These are phyloP conservation scores for Citrullus colocynthis DNA, from an alignment of 306 rosid species.

Conservation along the genomic window DNA sequence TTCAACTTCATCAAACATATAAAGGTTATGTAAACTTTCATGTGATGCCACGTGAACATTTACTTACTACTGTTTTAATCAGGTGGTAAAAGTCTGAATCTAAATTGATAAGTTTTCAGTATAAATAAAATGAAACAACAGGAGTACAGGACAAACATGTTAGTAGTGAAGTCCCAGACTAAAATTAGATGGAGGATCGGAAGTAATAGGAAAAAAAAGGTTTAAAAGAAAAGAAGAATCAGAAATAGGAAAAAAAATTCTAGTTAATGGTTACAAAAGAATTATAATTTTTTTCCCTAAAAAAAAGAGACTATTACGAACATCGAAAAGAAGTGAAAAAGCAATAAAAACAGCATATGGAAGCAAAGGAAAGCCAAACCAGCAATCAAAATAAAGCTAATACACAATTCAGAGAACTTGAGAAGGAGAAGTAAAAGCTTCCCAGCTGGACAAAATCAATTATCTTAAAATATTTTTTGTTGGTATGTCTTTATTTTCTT, in stretches of 20 bases:
- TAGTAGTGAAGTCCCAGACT: not conserved
- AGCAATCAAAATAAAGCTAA: no score
- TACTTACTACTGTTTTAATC: not conserved
- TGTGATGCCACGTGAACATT: not conserved
- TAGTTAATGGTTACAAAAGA: no score
- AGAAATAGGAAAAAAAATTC: no score
- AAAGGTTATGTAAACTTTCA: not conserved
- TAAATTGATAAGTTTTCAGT: not conserved
- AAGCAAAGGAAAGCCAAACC: no score
- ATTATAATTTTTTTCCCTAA: no score
- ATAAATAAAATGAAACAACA: not conserved
- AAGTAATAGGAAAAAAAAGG: not conserved
- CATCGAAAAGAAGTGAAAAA: no score
- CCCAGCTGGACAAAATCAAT: no score
- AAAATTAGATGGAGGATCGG: not conserved
- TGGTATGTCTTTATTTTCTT: not conserved
- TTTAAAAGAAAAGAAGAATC: not conserved
- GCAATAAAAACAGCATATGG: no score
- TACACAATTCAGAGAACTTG: no score
- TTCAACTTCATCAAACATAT: not conserved
- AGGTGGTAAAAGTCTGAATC: not conserved
- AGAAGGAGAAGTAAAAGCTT: no score
- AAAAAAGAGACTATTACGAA: no score
- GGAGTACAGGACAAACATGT: not conserved
- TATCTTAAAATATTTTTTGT: no score